Evolutionary conservation across 345 rosid genomes (phyloP).

Genomic region (Eucalyptus lansdowneana): DNA sequence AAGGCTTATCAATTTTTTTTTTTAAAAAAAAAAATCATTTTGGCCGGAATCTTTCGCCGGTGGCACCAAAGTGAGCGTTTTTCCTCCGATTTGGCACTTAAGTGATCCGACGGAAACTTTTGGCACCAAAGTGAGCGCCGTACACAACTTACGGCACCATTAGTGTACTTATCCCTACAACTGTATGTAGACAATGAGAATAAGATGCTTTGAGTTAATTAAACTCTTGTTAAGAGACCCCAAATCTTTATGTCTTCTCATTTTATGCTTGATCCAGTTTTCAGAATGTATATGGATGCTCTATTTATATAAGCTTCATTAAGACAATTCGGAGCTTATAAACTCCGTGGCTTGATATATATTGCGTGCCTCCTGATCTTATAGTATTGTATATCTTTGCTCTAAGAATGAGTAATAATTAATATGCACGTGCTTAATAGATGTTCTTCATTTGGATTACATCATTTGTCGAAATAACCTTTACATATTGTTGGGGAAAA

Average conservation of each 20-base stretch:
- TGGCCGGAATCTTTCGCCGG: too few relatives aligned
- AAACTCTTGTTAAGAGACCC: neutral
- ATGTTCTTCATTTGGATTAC: neutral
- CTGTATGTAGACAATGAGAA: neutral
- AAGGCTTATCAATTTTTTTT: too few relatives aligned
- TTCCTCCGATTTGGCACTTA: too few relatives aligned
- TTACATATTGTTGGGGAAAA: too few relatives aligned
- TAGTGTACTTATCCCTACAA: neutral
- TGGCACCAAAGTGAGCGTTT: too few relatives aligned
- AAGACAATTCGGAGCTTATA: neutral
- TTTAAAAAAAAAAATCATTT: too few relatives aligned
- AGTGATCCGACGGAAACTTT: too few relatives aligned
- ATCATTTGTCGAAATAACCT: neutral
- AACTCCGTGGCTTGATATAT: neutral
- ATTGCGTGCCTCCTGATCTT: neutral
- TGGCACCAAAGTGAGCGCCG: too few relatives aligned
- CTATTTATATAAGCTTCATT: neutral
- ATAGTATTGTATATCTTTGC: neutral
- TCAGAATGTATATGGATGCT: neutral
- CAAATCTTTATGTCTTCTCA: neutral
- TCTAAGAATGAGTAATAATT: neutral
- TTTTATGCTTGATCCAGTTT: neutral
- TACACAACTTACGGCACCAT: too few relatives aligned
- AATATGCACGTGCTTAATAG: neutral
- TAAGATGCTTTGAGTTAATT: neutral